These are phyloP conservation scores for Coemansia sp. DNA, from an alignment of 192 early-diverging fungal species.

Conservation along the genomic window DNA sequence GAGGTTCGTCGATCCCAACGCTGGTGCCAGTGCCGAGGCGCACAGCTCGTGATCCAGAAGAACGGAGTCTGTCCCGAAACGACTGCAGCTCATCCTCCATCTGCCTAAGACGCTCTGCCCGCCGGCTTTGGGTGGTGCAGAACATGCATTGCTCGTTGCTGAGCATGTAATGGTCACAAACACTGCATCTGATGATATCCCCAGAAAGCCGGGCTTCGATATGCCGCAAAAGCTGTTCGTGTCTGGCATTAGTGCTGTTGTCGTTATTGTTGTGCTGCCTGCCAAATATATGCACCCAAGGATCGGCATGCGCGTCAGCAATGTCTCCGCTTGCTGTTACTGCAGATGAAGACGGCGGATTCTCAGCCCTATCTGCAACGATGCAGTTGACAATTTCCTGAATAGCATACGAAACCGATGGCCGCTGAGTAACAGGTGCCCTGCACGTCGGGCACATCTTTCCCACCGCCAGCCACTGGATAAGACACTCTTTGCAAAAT, in stretches of 20 bases:
- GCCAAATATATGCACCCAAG: slow-evolving; percentile 33
- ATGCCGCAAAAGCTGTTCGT: not conserved
- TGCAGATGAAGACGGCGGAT: not conserved
- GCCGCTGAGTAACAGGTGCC: slow-evolving; percentile 24
- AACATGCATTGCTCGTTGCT: not conserved
- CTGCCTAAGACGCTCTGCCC: not conserved
- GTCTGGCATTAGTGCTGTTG: not conserved
- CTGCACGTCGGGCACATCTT: slow-evolving; percentile 47
- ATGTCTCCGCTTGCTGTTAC: not conserved
- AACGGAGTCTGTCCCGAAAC: not conserved
- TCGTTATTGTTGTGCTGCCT: not conserved
- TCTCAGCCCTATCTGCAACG: not conserved
- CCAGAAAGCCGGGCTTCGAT: not conserved
- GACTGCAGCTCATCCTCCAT: not conserved
- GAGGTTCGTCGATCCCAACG: not conserved
- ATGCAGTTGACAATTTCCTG: slow-evolving; percentile 27
- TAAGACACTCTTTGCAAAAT: slow-evolving; percentile 44
- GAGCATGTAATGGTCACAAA: not conserved
- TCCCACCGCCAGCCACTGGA: slow-evolving; percentile 37
- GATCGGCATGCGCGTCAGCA: slow-evolving; percentile 10
- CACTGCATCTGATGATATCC: not conserved
- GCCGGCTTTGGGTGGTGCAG: not conserved
- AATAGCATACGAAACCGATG: slow-evolving; percentile 22
- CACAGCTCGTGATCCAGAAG: not conserved
- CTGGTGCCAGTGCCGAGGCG: not conserved